These are phyloP conservation scores for Colletotrichum sp. DNA, from an alignment of 2,329 filamentous ascomycete genomes.

Conservation along the genomic window DNA sequence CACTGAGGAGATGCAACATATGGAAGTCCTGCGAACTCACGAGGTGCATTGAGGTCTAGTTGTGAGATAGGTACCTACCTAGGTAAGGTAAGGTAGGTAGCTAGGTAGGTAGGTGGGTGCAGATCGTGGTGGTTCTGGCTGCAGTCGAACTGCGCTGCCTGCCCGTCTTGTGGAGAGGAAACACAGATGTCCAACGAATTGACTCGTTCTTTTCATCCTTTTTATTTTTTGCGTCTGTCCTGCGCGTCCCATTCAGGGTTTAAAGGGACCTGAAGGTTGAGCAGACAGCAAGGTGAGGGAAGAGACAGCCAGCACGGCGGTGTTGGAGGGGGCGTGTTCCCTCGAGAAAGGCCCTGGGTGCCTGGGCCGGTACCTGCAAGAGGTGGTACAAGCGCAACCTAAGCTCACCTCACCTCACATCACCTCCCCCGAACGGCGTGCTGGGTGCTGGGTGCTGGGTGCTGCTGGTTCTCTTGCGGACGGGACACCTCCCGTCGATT, in stretches of 20 bases:
- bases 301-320: neutral
- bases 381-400: slow-evolving; percentile 13
- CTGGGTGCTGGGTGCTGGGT: neutral
- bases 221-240: neutral
- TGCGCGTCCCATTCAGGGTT: neutral
- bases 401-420: neutral
- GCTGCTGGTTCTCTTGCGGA: neutral
- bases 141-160: neutral
- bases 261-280: neutral
- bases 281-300: neutral
- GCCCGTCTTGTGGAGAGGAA: neutral
- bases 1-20: neutral
- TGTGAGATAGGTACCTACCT: neutral
- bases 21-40: neutral
- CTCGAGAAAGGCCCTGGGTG: neutral
- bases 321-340: slow-evolving; percentile 14
- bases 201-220: neutral
- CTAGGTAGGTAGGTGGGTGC: neutral
- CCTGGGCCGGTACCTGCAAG: neutral
- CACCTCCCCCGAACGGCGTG: neutral
- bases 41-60: neutral
- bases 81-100: too few species aligned
- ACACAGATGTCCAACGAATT: neutral
- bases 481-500: neutral
- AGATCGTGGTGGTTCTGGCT: neutral